These are phyloP conservation scores for Pseudogymnoascus sp. DNA, from an alignment of 2,329 filamentous ascomycete species.

Conservation along the genomic window DNA sequence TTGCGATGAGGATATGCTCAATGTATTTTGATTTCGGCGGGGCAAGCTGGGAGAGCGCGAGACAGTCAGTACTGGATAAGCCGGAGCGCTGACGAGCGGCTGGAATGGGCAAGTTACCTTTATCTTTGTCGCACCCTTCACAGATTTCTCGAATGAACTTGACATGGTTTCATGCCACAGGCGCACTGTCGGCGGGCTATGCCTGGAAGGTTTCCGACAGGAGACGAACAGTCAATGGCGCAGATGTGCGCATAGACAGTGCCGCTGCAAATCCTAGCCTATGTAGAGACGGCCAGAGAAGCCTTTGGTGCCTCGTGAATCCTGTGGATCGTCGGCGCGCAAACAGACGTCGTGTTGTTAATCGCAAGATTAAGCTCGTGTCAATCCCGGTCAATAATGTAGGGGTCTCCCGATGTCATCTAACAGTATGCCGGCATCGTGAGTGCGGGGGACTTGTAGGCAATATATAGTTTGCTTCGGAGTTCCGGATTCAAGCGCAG, in stretches of 20 bases:
- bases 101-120: slow-evolving; percentile 53
- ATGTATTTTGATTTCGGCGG: slow-evolving; percentile 99
- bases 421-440: background rate
- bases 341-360: slow-evolving; percentile 1
- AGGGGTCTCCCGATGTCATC: slow-evolving; percentile 3
- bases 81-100: background rate
- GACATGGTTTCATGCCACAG: slow-evolving; percentile 47
- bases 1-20: slow-evolving; percentile 93
- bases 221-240: background rate
- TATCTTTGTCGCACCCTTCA: slow-evolving; percentile 97
- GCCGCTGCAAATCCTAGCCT: background rate
- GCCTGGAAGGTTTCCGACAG: slow-evolving; percentile 1
- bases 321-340: background rate
- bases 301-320: background rate
- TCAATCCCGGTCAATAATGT: slow-evolving; percentile 6
- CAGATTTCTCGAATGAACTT: slow-evolving; percentile 95
- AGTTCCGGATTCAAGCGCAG: background rate
- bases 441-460: background rate
- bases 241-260: background rate
- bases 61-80: background rate
- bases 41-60: slow-evolving; percentile 56
- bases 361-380: slow-evolving; percentile 9
- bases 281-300: background rate
- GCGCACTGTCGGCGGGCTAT: slow-evolving; percentile 9
- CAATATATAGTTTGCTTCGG: background rate